Conservation (phyloP, 2,329 filamentous ascomycete species). For the Daldinia sp. region DNA sequence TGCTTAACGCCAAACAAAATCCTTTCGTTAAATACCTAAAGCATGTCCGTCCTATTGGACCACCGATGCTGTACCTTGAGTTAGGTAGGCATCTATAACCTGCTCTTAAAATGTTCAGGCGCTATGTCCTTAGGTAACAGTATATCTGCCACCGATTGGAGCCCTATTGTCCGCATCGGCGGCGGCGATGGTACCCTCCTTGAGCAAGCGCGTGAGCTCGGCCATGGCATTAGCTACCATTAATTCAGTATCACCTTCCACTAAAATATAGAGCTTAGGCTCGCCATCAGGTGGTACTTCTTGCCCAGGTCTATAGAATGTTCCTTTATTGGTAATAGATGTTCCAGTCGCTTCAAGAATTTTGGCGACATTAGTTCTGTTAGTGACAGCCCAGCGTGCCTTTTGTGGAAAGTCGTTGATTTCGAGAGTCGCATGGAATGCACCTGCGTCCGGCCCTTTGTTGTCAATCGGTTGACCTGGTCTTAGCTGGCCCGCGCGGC, state of each 20-base stretch:
- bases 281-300: constrained; percentile 77
- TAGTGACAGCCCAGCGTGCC: constrained; percentile 97
- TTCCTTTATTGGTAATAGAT: constrained; percentile 97
- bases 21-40: neutral
- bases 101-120: neutral
- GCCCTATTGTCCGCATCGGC: constrained; percentile 85
- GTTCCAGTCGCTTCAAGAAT: constrained; percentile 94
- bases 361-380: constrained; percentile 97
- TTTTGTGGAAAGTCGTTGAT: constrained; percentile 99
- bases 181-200: constrained; percentile 89
- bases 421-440: constrained; percentile 95
- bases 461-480: constrained; percentile 97
- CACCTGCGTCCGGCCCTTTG: constrained; percentile 95
- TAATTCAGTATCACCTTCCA: constrained; percentile 95
- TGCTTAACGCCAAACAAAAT: neutral
- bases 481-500: constrained; percentile 86
- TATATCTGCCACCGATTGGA: constrained; percentile 84
- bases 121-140: constrained; percentile 69
- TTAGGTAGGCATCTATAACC: too few species aligned
- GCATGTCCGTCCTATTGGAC: neutral
- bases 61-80: neutral
- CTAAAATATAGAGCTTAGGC: constrained; percentile 97
- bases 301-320: constrained; percentile 84
- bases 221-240: constrained; percentile 90
- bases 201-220: constrained; percentile 86